Evolutionary conservation across 371 early-diverging fungal genomes (phyloP).

Genomic region (Quaeritorhiza haematococci): DNA sequence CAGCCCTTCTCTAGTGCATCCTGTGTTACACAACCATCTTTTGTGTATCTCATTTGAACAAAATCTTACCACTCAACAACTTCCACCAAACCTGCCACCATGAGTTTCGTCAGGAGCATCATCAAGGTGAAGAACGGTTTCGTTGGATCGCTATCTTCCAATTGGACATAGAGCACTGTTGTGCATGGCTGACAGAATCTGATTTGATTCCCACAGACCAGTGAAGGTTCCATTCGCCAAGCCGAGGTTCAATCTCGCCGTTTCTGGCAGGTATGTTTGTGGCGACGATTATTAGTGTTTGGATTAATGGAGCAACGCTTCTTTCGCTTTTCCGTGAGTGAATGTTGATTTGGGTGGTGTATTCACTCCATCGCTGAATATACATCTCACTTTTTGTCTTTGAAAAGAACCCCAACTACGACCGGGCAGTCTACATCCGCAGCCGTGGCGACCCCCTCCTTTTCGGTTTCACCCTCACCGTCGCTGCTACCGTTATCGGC

Average conservation of each 20-base stretch:
- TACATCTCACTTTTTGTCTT: not conserved
- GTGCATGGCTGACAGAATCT: not conserved
- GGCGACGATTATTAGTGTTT: not conserved
- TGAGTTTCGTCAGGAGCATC: not conserved
- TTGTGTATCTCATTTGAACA: not conserved
- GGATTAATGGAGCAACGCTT: not conserved
- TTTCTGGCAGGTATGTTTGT: constrained; percentile 25
- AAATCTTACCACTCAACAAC: not conserved
- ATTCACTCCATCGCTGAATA: not conserved
- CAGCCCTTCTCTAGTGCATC: not conserved
- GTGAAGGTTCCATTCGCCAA: not conserved
- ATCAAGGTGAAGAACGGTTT: not conserved
- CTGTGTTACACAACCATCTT: not conserved
- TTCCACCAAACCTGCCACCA: not conserved
- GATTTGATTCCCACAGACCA: not conserved
- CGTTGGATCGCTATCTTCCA: not conserved
- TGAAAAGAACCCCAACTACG: too few species aligned
- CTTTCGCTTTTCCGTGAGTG: too few species aligned
- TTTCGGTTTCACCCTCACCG: too few species aligned
- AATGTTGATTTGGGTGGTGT: too few species aligned
- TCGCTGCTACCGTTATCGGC: too few species aligned
- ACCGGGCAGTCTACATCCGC: too few species aligned
- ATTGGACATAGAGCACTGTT: not conserved
- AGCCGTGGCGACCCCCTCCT: too few species aligned
- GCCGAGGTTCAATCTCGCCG: constrained; percentile 16